phyloP scores from a whole-genome alignment of 2,329 filamentous ascomycete genomes.

The Phaeomoniella chlamydospora region DNA sequence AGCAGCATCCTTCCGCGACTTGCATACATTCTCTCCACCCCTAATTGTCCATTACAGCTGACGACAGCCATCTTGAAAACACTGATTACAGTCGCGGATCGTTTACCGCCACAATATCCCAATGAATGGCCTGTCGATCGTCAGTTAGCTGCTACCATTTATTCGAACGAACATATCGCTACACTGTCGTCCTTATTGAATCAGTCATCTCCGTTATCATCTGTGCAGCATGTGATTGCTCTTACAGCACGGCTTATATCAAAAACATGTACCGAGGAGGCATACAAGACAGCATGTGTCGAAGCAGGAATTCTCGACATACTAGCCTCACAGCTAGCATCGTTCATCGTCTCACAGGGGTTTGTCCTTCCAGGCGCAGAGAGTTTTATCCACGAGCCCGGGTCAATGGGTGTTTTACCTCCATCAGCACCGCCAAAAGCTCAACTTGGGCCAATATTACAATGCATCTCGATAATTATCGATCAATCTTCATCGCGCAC shows the following conservation, averaged over 20 bases:
- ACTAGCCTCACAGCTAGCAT: conserved; percentile 58
- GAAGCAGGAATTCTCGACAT: conserved; percentile 63
- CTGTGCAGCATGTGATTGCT: conserved; percentile 46
- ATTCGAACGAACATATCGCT: conserved; percentile 45
- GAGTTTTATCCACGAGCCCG: conserved; percentile 36
- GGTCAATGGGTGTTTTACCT: conserved; percentile 44
- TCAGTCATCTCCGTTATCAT: conserved; percentile 36
- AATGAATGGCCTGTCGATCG: conserved; percentile 33
- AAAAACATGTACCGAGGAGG: conserved; percentile 54
- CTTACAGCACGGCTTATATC: conserved; percentile 41
- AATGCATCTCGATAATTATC: conserved; percentile 64
- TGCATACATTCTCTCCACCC: conserved; percentile 53
- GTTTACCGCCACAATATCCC: conserved; percentile 41
- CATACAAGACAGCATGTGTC: conserved; percentile 56
- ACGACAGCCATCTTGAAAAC: conserved; percentile 60
- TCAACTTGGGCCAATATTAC: conserved; percentile 55
- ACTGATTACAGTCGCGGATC: conserved; percentile 56
- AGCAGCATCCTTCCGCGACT: conserved; percentile 55
- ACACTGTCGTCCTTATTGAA: conserved; percentile 53
- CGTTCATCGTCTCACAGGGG: conserved; percentile 50
- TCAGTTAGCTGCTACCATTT: conserved; percentile 48
- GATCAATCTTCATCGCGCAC: conserved; percentile 66
- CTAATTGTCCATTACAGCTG: conserved; percentile 49
- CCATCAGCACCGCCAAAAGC: conserved; percentile 43
- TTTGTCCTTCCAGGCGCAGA: conserved; percentile 55